Percentiles rank a stretch among this genome's conserved stretches.
phyloP scores from a whole-genome alignment of 2,329 filamentous ascomycete genomes.

The Diaporthe nobilis region DNA sequence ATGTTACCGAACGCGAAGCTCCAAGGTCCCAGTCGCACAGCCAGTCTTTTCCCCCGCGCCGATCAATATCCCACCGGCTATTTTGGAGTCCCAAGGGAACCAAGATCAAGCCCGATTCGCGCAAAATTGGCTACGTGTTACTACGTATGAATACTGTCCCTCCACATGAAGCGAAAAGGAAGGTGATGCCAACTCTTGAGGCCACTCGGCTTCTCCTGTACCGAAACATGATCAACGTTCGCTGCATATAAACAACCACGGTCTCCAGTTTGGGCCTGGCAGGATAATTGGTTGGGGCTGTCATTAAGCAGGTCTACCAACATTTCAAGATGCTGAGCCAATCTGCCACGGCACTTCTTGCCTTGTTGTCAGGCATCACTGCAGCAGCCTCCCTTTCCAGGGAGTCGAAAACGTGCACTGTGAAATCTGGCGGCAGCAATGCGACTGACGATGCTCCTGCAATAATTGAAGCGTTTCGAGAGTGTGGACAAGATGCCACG shows the following conservation, averaged over 20 bases:
- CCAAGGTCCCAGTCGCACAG: background rate
- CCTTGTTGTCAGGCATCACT: background rate
- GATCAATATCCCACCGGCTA: background rate
- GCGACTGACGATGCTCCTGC: conserved; percentile 56
- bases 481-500: conserved; percentile 56
- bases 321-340: conserved; percentile 2
- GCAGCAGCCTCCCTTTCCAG: background rate
- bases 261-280: background rate
- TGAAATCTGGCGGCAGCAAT: conserved; percentile 36
- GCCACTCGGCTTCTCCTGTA: background rate
- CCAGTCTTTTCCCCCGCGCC: background rate
- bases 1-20: conserved; percentile 5
- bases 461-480: conserved; percentile 56
- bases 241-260: background rate
- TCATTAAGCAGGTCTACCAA: background rate
- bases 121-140: background rate
- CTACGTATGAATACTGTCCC: background rate
- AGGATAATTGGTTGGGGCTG: background rate
- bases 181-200: background rate
- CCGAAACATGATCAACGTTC: background rate
- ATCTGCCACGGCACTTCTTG: background rate
- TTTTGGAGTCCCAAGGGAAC: background rate
- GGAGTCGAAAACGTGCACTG: background rate
- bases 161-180: background rate
- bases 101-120: background rate